These are phyloP conservation scores for Ascochyta clinopodiicola DNA, from an alignment of 2,329 filamentous ascomycete genomes.

Conservation along the genomic window DNA sequence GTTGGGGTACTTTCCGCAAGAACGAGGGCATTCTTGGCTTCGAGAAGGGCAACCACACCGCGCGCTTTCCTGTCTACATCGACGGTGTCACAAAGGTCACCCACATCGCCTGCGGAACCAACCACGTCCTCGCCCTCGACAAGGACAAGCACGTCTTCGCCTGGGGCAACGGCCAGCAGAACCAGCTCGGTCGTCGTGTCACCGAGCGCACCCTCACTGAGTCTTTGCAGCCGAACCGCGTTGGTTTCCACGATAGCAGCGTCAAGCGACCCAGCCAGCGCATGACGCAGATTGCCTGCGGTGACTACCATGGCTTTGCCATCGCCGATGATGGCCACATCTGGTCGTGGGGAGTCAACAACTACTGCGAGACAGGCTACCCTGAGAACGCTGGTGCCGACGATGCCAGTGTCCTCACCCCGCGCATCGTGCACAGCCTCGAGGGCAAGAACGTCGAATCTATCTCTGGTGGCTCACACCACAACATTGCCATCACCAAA, in stretches of 20 bases:
- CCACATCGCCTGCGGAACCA: constrained; percentile 69
- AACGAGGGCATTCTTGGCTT: constrained; percentile 73
- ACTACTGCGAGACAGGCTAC: constrained; percentile 80
- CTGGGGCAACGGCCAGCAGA: constrained; percentile 77
- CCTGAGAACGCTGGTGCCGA: constrained; percentile 68
- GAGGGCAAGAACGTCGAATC: constrained; percentile 67
- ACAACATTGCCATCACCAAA: constrained; percentile 67
- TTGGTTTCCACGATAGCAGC: constrained; percentile 57
- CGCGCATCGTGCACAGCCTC: constrained; percentile 69
- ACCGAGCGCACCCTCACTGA: constrained; percentile 65
- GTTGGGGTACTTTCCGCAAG: constrained; percentile 82
- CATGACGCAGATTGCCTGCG: constrained; percentile 69
- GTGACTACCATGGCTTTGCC: constrained; percentile 83
- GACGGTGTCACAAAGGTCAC: constrained; percentile 70
- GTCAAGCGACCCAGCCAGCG: constrained; percentile 53
- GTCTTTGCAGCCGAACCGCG: constrained; percentile 62
- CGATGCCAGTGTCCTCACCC: constrained; percentile 73
- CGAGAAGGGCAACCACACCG: constrained; percentile 52
- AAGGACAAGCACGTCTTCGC: constrained; percentile 69
- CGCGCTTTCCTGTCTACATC: constrained; percentile 60
- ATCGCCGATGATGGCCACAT: constrained; percentile 72
- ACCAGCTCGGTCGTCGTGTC: constrained; percentile 70
- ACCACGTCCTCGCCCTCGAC: constrained; percentile 74
- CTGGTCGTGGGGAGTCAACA: constrained; percentile 86
- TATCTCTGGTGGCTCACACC: constrained; percentile 76